Evolutionary conservation across 371 early-diverging fungal species (phyloP).

Genomic region (Modicella reniformis): DNA sequence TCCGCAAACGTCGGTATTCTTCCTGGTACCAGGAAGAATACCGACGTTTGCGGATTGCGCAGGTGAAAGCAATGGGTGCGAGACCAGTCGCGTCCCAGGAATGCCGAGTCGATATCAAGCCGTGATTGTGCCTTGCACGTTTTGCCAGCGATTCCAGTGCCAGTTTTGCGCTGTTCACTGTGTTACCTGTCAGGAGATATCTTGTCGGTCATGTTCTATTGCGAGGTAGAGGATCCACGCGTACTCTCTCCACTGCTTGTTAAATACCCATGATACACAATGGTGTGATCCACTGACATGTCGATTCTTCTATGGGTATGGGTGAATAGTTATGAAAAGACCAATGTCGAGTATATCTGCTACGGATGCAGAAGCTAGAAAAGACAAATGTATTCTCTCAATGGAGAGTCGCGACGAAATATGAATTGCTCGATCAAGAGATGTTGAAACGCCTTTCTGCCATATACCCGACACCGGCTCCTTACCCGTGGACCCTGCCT

Average conservation of each 20-base stretch:
- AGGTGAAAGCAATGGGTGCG: slow-evolving; percentile 48
- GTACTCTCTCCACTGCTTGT: too few species aligned
- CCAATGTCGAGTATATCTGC: slow-evolving; percentile 36
- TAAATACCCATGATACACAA: too few species aligned
- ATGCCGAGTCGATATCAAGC: slow-evolving; percentile 44
- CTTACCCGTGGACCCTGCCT: too few species aligned
- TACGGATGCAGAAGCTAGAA: slow-evolving; percentile 14
- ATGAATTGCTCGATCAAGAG: background rate
- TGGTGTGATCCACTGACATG: background rate
- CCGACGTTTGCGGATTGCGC: slow-evolving; percentile 39
- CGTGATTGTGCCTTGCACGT: slow-evolving; percentile 25
- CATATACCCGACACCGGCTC: too few species aligned
- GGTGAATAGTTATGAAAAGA: slow-evolving; percentile 33
- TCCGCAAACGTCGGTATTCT: background rate
- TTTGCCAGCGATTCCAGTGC: slow-evolving; percentile 40
- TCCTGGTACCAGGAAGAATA: background rate
- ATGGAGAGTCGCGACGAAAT: too few species aligned
- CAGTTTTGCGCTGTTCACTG: slow-evolving; percentile 46
- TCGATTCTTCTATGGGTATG: background rate
- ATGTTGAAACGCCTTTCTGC: too few species aligned
- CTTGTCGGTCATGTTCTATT: slow-evolving; percentile 39
- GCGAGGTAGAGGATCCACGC: slow-evolving; percentile 27
- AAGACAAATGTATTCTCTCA: background rate
- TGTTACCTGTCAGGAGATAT: slow-evolving; percentile 26
- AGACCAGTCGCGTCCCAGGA: slow-evolving; percentile 38